These are phyloP conservation scores for Diutina scorzettiae DNA, from an alignment of 1,139 yeast species.

Conservation along the genomic window DNA sequence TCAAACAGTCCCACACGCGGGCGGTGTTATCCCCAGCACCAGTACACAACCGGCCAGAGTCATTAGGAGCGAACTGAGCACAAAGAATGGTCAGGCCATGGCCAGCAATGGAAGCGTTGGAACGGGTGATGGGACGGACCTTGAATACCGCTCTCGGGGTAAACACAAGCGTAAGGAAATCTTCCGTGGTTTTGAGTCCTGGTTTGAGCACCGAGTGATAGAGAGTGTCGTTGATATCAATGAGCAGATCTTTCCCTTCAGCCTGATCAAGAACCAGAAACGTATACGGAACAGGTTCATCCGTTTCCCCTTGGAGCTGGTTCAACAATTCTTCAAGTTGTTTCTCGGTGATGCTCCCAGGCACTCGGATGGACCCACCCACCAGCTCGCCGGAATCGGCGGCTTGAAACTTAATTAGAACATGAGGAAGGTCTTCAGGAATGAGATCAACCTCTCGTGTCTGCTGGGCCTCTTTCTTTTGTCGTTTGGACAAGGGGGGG, in stretches of 20 bases:
- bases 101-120: slow-evolving; percentile 88
- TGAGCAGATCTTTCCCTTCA: slow-evolving; percentile 24
- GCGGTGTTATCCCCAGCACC: slow-evolving; percentile 99
- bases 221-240: slow-evolving; percentile 69
- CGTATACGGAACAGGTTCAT: slow-evolving; percentile 85
- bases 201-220: slow-evolving; percentile 78
- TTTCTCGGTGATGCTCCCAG: slow-evolving; percentile 76
- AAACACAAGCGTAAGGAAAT: slow-evolving; percentile 77
- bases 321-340: slow-evolving; percentile 84
- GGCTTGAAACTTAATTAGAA: slow-evolving; percentile 80
- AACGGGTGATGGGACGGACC: slow-evolving; percentile 82
- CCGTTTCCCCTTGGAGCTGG: slow-evolving; percentile 50
- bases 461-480: slow-evolving; percentile 71
- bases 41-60: slow-evolving; percentile 77
- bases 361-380: slow-evolving; percentile 83
- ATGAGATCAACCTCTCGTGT: slow-evolving; percentile 64
- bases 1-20: slow-evolving; percentile 92
- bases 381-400: slow-evolving; percentile 85
- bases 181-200: slow-evolving; percentile 83
- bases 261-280: slow-evolving; percentile 52
- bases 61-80: slow-evolving; percentile 87
- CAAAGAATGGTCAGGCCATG: slow-evolving; percentile 91
- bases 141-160: slow-evolving; percentile 94
- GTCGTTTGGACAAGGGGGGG: slow-evolving; percentile 91
- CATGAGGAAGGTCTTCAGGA: slow-evolving; percentile 78